Evolutionary conservation across 192 early-diverging fungal species (phyloP).

Genomic region (Coemansia sp.): DNA sequence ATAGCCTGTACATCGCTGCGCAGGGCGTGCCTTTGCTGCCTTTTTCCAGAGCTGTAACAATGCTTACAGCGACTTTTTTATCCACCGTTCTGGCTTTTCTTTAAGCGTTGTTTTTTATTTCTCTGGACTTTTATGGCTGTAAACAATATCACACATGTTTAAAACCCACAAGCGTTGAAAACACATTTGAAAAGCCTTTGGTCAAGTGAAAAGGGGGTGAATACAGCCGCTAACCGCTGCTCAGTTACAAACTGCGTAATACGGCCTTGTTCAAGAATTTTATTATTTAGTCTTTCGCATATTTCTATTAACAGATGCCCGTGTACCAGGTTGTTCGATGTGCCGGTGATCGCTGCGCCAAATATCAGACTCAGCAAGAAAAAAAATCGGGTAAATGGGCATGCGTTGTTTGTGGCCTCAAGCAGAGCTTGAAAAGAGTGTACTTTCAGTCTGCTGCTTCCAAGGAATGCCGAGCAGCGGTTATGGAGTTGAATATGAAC

Average conservation of each 20-base stretch:
- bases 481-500: conserved; percentile 54
- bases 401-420: conserved; percentile 52
- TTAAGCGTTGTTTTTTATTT: too few relatives aligned
- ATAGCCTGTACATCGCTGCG: neutral
- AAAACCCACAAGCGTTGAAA: too few relatives aligned
- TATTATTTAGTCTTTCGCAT: too few relatives aligned
- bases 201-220: too few relatives aligned
- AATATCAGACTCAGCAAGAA: conserved; percentile 54
- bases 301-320: neutral
- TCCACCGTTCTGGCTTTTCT: neutral
- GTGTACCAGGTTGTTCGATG: conserved; percentile 40
- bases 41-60: neutral
- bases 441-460: conserved; percentile 39
- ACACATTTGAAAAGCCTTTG: too few relatives aligned
- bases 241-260: too few relatives aligned
- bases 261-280: too few relatives aligned
- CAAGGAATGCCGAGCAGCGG: conserved; percentile 40
- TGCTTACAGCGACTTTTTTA: neutral
- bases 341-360: conserved; percentile 40
- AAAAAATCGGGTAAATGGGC: conserved; percentile 51
- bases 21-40: neutral
- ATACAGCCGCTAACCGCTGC: too few relatives aligned
- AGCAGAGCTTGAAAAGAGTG: conserved; percentile 47
- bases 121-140: too few relatives aligned
- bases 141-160: too few relatives aligned